Evolutionary conservation across 106 monocot genomes (phyloP), one percentile per base, ranked within the genome.

Genomic region (Phalaenopsis aphrodite): DNA sequence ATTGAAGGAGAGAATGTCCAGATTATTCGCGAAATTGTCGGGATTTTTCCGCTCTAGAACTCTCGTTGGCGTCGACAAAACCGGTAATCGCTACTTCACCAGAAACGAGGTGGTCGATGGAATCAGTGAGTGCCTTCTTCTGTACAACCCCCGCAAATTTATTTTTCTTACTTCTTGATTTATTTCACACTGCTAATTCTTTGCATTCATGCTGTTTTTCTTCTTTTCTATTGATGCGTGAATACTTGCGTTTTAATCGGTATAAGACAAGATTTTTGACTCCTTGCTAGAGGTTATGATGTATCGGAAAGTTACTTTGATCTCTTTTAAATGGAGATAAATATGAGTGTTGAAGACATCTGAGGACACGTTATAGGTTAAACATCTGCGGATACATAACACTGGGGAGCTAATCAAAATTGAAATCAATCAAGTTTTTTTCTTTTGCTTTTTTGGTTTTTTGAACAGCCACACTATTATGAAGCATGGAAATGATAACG

Each of bases 71-170:
- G 80, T 89, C 41, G 94, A 97, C 86, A 97, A 92, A 85, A 82
- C 82, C 42, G 92, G 94, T 19, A 94, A 97, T 79, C 88, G 89
- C 56, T 97, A 97, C 86, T 97, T 97, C 85, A 82, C 83, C 42
- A 85, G 90, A 48, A 79, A 11, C 47, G 96, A 94, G 73, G 88
- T 92, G 69, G 79, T 94, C 57, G 94, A 92, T 71, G 92, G 96
- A 36, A 47, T 85, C 85, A 52, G 96, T 96, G 65, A 81, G 88
- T 76, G 41, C 19, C 42, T 42, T 74, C 43, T 74, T 7, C 41
- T n/a, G 43, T 6, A 45, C 14, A 10, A 69, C 14, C 39, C 14
- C 39, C 14, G 39, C 39, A 39, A 41, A 8, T 69, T 39, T 15
- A 38, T 14, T 39, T 69, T 3, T 69, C 39, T 15, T 69, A 39